Conservation (phyloP, 2,329 filamentous ascomycete species). For the Neopestalotiopsis clavispora region DNA sequence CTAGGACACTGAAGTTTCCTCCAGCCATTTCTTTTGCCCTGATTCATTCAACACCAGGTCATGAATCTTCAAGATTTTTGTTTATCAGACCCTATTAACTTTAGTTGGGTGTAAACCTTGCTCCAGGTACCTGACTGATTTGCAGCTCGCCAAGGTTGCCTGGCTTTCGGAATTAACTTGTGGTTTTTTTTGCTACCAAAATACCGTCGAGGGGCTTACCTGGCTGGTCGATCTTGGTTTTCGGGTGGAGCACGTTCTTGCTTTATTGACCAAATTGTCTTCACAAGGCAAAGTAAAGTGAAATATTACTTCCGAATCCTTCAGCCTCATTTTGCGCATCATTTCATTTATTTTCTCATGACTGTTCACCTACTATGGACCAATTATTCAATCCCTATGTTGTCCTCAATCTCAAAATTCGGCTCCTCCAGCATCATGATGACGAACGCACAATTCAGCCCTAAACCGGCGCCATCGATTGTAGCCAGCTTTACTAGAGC, state of each 20-base stretch:
- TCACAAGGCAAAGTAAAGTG: background rate
- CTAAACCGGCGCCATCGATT: background rate
- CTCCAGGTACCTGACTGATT: too few relatives aligned
- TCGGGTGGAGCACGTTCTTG: too few relatives aligned
- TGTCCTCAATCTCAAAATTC: background rate
- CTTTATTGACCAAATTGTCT: background rate
- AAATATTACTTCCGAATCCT: background rate
- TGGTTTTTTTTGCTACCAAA: too few relatives aligned
- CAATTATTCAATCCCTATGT: background rate
- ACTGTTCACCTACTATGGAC: background rate
- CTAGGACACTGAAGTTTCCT: background rate
- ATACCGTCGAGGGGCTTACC: too few relatives aligned
- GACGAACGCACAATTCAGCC: background rate
- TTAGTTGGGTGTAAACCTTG: too few relatives aligned
- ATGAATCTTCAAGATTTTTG: too few relatives aligned
- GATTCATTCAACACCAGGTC: background rate
- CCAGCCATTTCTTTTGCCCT: background rate
- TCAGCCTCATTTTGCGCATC: background rate
- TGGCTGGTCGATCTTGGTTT: too few relatives aligned
- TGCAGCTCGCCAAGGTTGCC: too few relatives aligned
- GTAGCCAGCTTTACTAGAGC: too few relatives aligned
- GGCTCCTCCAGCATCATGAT: background rate
- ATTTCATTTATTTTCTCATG: background rate
- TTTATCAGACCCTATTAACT: too few relatives aligned
- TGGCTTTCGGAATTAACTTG: too few relatives aligned